A percentile compares a stretch with the other conserved stretches of the same genome.
Conservation (phyloP, 352 stramenopile species). For the Phytopythium kandeliae region DNA sequence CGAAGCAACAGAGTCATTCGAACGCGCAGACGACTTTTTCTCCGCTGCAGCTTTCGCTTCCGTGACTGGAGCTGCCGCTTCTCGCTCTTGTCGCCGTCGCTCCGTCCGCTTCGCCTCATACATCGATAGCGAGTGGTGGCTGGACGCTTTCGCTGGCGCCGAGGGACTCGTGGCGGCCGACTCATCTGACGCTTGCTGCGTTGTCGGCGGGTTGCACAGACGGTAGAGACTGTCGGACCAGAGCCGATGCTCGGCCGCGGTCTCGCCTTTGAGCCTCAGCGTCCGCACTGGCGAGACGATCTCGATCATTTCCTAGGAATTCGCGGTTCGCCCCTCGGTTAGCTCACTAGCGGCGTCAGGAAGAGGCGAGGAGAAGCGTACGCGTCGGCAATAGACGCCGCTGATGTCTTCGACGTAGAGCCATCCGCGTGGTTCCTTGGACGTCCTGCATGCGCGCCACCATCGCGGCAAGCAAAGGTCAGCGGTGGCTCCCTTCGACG, state of each 20-base stretch:
- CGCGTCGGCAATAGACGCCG: slow-evolving; percentile 61
- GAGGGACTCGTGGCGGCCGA: slow-evolving; percentile 3
- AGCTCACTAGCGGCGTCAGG: not conserved
- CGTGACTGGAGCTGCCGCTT: not conserved
- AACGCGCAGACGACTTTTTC: slow-evolving; percentile 3
- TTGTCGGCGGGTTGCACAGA: slow-evolving; percentile 44
- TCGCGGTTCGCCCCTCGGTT: not conserved
- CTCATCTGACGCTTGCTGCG: slow-evolving; percentile 9
- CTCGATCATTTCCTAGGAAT: slow-evolving; percentile 71
- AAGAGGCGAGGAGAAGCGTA: slow-evolving; percentile 12
- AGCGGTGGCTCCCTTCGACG: not conserved
- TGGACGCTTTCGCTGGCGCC: slow-evolving; percentile 7
- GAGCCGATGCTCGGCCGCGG: slow-evolving; percentile 60
- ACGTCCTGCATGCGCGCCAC: slow-evolving; percentile 40
- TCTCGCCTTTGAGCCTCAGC: slow-evolving; percentile 78
- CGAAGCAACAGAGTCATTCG: not conserved
- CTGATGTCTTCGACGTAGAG: slow-evolving; percentile 77
- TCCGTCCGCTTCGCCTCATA: slow-evolving; percentile 12
- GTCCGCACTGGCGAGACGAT: slow-evolving; percentile 69
- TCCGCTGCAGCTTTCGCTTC: slow-evolving; percentile 14
- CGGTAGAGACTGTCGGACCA: slow-evolving; percentile 79
- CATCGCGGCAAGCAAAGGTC: not conserved
- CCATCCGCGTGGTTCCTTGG: slow-evolving; percentile 74
- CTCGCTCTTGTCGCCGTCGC: slow-evolving; percentile 4
- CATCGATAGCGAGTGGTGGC: not conserved